phyloP scores from a whole-genome alignment of 75 land plant genomes.

The Ceratopteris richardii region DNA sequence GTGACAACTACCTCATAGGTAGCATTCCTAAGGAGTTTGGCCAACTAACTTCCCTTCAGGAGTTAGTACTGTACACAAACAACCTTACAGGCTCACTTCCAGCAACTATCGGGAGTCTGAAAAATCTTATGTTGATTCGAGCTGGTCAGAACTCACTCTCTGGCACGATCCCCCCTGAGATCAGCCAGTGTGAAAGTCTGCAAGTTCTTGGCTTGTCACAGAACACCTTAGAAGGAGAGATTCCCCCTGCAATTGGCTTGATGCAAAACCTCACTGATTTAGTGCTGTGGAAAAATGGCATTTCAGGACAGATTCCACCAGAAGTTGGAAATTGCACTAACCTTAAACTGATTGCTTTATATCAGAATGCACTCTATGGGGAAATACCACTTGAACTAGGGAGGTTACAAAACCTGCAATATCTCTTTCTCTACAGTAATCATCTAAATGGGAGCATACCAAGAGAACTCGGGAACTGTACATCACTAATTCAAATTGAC shows the following conservation, averaged over 20 bases:
- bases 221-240: constrained; percentile 40
- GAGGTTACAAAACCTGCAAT: constrained; percentile 28
- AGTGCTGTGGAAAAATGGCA: constrained; percentile 46
- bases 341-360: constrained; percentile 43
- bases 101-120: constrained; percentile 30
- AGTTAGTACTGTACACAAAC: constrained; percentile 50
- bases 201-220: constrained; percentile 50
- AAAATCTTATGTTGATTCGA: constrained; percentile 28
- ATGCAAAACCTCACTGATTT: constrained; percentile 40
- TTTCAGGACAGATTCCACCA: constrained; percentile 49
- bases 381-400: constrained; percentile 42
- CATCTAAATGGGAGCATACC: constrained; percentile 50
- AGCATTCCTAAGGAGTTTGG: constrained; percentile 45
- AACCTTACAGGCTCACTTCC: constrained; percentile 55
- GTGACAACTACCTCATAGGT: constrained; percentile 49
- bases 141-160: constrained; percentile 41
- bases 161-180: constrained; percentile 50
- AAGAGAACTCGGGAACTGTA: constrained; percentile 36
- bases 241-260: constrained; percentile 38
- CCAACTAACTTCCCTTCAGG: constrained; percentile 25
- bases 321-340: constrained; percentile 44
- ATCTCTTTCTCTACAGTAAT: constrained; percentile 42
- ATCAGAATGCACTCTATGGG: constrained; percentile 40
- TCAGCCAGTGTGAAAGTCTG: constrained; percentile 38
- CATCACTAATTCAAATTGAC: constrained; percentile 40